Conservation (phyloP, 139 green algal genomes). For the Nannochloris sp. region DNA sequence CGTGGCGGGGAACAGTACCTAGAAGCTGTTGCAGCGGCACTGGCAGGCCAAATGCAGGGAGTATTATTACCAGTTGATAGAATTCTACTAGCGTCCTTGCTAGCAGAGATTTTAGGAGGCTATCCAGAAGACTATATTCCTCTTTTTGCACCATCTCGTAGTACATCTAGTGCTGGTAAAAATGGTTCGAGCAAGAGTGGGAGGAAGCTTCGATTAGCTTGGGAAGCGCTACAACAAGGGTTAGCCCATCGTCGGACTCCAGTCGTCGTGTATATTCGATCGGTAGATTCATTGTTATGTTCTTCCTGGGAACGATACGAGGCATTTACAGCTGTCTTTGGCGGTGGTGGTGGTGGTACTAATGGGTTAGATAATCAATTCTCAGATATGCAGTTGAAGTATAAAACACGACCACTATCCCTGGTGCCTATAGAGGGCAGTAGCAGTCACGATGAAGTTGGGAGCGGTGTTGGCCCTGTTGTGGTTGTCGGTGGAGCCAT, state of each 20-base stretch:
- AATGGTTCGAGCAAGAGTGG: neutral
- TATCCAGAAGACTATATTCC: constrained; percentile 9
- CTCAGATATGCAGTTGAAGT: too few species aligned
- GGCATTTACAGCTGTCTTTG: neutral
- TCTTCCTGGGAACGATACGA: neutral
- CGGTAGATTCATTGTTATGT: constrained; percentile 4
- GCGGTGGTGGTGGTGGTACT: neutral
- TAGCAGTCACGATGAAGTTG: too few species aligned
- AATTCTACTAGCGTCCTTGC: constrained; percentile 21
- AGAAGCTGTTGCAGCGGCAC: constrained; percentile 25
- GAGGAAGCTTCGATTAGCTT: constrained; percentile 1
- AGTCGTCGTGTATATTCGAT: constrained; percentile 14
- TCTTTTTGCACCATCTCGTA: neutral
- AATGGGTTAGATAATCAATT: too few species aligned
- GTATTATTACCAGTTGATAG: constrained; percentile 15
- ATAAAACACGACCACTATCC: too few species aligned
- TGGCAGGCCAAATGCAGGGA: constrained; percentile 7
- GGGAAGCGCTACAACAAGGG: constrained; percentile 7
- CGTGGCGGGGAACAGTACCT: constrained; percentile 12
- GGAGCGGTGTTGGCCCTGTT: neutral
- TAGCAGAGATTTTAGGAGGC: neutral
- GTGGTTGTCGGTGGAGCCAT: neutral
- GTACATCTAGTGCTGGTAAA: neutral
- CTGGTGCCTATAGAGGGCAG: too few species aligned
- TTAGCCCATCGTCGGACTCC: neutral